Conservation (phyloP, 306 rosid species). For the Corylus heterophylla region DNA sequence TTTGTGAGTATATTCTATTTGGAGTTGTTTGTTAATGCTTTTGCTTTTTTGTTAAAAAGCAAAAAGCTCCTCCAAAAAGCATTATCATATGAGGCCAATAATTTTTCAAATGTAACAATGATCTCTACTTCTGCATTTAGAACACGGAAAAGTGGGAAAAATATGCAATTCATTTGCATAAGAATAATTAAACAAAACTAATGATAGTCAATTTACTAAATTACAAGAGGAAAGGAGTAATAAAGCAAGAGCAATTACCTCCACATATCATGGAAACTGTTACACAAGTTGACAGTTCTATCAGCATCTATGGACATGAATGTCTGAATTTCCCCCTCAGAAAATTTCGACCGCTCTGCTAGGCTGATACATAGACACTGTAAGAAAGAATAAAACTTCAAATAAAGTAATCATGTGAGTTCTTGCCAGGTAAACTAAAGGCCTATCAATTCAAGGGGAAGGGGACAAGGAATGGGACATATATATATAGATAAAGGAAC, state of each 20-base stretch:
- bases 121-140: not conserved
- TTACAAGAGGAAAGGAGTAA: constrained; percentile 6
- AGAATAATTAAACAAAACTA: not conserved
- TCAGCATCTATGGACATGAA: constrained; percentile 95
- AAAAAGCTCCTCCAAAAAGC: too few relatives aligned
- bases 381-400: constrained; percentile 28
- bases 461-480: not conserved
- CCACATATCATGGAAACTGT: constrained; percentile 90
- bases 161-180: not conserved
- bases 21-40: too few relatives aligned
- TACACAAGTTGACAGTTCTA: constrained; percentile 86
- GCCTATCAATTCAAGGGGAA: not conserved
- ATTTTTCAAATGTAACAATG: not conserved
- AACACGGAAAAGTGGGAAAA: not conserved
- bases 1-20: too few relatives aligned
- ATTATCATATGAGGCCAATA: too few relatives aligned
- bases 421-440: not conserved
- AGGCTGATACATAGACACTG: constrained; percentile 73
- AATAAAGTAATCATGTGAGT: constrained; percentile 1
- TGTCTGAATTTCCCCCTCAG: constrained; percentile 94
- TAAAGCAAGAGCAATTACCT: constrained; percentile 51
- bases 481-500: too few relatives aligned
- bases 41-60: too few relatives aligned
- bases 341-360: constrained; percentile 84
- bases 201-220: too few relatives aligned